Evolutionary conservation across 495 filamentous ascomycete genomes (phyloP), one percentile per base, ranked within the genome.

Genomic region (Penicillium paxilli): DNA sequence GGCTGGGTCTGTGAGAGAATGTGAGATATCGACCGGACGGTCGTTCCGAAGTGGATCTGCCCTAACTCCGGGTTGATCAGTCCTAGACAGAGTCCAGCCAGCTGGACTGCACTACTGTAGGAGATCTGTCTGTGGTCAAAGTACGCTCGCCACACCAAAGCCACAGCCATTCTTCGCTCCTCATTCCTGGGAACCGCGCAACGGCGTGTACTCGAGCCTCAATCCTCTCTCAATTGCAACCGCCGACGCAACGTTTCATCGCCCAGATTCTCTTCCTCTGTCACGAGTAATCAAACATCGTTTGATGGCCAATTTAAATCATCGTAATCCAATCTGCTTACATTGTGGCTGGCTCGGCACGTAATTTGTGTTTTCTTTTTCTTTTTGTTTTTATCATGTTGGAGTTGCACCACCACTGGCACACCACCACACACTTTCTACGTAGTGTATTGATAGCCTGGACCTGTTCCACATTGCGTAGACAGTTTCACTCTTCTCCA

Each of bases 1-100:
- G 61, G 58, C 54, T 54, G 60, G 60, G 37, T 26, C 7, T 45
- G 26, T 2, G 53, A 55, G 53, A 55, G 56, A 67, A 67, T 67
- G 64, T 67, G 64, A 67, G 64, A 65, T 67, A 58, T 67, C 64
- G 58, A 50, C 55, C 57, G 28, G 44, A 38, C 44, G 20, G 38
- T 37, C 26, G 33, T 47, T 17, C 28, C 32, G 33, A 10, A 42
- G 35, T 22, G 55, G 42, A 51, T 23, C 5, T 14, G 11, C 48
- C 44, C 47, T 45, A 38, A 38, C 16, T 38, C 35, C 30, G 35
- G 35, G n/a, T 38, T 38, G 35, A 38, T 38, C 35, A 38, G 35
- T 38, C 35, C 9, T 16, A 37, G 14, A n/a, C 4, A 23, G 11
- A 16, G 30, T 9, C 35, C 35, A 38, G 8, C 4, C n/a, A n/a